Evolutionary conservation across 2,329 filamentous ascomycete genomes (phyloP), one percentile per base, ranked within the genome.

Genomic region (Blastomyces emzantsi): DNA sequence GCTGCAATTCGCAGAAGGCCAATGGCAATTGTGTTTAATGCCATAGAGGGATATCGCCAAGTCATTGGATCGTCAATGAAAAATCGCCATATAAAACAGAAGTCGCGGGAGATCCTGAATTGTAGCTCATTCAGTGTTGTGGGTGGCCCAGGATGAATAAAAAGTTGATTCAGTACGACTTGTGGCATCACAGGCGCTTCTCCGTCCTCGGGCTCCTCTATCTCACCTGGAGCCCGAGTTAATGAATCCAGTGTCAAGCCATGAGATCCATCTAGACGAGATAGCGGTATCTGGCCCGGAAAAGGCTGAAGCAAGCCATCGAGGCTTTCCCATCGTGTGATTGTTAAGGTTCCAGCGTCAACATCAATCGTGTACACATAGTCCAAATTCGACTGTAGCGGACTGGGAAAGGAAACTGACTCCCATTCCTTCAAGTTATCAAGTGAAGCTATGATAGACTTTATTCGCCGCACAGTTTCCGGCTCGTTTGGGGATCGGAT

Each of bases 111-210:
- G 30, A 72, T 62, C 60, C 60, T 65, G 51, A 64, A 68, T 62
- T 73, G 70, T 19, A 72, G 63, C 65, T 71, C 70, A 49, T 70
- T 73, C 63, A 72, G 64, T 13, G 67, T 51, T 22, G 68, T 69
- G 17, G 70, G 70, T 0, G 60, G 41, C 8, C 60, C 68, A 63
- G 68, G 61, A 17, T 67, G 43, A 11, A 70, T 66, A 61, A 64
- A 52, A 63, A 70, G 61, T 19, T 52, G 59, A 28, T 62, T 65
- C 61, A 43, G 65, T 33, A 4, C 19, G 25, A 33, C 45, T 17
- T 28, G n/a, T 52, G 57, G 39, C 7, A 17, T 54, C 51, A 39
- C 33, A 57, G 39, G 30, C n/a, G n/a, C 55, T 63, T 5, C 45
- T 54, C 45, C 51, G 45, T 61, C 60, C 45, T 64, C 60, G n/a